Base-by-base conservation (phyloP, 345 rosid species). In the Brassica carinata region DNA sequence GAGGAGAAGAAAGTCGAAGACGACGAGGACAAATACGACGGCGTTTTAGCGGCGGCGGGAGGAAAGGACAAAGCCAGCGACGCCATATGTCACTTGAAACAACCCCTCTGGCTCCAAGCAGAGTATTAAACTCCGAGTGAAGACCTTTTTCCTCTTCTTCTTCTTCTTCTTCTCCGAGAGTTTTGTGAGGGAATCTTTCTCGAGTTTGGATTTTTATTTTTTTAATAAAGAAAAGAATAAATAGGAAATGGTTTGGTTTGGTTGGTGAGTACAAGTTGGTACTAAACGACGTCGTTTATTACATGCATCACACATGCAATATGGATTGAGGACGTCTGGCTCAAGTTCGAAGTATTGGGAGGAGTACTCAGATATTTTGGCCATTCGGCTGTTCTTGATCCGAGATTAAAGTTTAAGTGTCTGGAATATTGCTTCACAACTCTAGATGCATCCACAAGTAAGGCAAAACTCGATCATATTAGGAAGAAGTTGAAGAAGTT, bases 51-150 rank as follows among this genome's bases (percentile, higher is more conserved):
- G 26, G 87, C 73, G 19, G 87, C 73, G 19, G 85, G 83, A 55
- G 85, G 83, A 43, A 84, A 73, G 3, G 85, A 86, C 48, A 83
- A 5, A 23, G 83, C 78, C 48, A 87, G 58, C 15, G 91, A 73
- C 68, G 89, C 86, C 92, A 87, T 40, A 68, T 40, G 59, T 29
- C 73, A 40, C 51, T 31, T 31, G 0, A 18, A 40, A 31, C 62
- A 36, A 33, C 77, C 77, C 72, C 55, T 38, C 57, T 40, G 55
- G 51, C 57, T 78, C 72, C 2, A 36, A 53, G 33, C 77, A 71
- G 71, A 67, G 57, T 70, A 3, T 61, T 0, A 61, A 29, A 40
- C 69, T 10, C 17, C 57, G 6, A 45, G 51, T 19, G 74, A 29
- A 29, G 31, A 29, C 31, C 40, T 34, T 67, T 38, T 55, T 11